Evolutionary conservation across 2,329 filamentous ascomycete genomes (phyloP).

Genomic region (Penicillium digitatum): DNA sequence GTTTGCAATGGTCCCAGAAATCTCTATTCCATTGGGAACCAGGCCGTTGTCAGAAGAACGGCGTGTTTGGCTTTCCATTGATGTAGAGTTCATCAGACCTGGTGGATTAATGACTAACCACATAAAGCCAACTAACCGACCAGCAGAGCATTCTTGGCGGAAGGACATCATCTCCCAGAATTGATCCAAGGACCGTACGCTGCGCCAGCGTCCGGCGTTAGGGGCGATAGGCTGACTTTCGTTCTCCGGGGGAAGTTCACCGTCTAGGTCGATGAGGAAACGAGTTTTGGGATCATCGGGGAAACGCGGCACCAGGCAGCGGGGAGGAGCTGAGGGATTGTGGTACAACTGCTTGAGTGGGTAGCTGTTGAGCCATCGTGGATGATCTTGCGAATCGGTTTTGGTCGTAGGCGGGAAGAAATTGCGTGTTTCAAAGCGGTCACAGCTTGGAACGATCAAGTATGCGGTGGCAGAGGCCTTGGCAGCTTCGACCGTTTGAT

Average conservation of each 20-base stretch:
- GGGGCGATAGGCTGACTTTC: constrained; percentile 36
- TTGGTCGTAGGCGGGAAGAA: constrained; percentile 62
- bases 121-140: constrained; percentile 85
- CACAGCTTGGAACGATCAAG: constrained; percentile 80
- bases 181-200: constrained; percentile 75
- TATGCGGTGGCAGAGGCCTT: constrained; percentile 63
- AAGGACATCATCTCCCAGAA: constrained; percentile 99
- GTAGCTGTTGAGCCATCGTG: constrained; percentile 57
- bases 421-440: constrained; percentile 71
- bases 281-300: constrained; percentile 94
- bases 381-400: constrained; percentile 36
- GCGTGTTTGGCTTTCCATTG: constrained; percentile 28
- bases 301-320: constrained; percentile 83
- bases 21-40: background rate
- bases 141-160: constrained; percentile 90
- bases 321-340: constrained; percentile 64
- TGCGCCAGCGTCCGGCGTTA: constrained; percentile 70
- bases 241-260: constrained; percentile 57
- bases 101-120: constrained; percentile 81
- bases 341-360: constrained; percentile 71
- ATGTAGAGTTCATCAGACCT: constrained; percentile 36
- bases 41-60: background rate
- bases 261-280: constrained; percentile 83
- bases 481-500: constrained; percentile 29
- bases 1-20: background rate